phyloP scores from a whole-genome alignment of 305 asterid genomes.

The Withania somnifera region DNA sequence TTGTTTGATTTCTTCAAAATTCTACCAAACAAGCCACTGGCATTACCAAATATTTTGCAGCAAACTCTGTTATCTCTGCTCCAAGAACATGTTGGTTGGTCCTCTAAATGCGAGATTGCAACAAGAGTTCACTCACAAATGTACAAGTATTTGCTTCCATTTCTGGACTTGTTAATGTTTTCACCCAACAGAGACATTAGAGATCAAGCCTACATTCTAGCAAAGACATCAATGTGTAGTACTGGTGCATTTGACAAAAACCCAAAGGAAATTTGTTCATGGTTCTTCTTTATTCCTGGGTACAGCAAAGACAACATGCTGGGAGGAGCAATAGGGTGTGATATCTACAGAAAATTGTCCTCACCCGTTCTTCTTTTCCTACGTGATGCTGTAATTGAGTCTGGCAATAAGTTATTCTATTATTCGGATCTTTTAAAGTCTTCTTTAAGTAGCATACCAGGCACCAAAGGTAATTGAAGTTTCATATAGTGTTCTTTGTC shows the following conservation, averaged over 20 bases:
- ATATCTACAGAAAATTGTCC: slow-evolving; percentile 47
- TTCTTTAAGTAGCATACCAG: slow-evolving; percentile 25
- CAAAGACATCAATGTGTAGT: slow-evolving; percentile 76
- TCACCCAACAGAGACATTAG: slow-evolving; percentile 54
- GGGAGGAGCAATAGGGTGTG: slow-evolving; percentile 30
- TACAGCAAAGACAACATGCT: slow-evolving; percentile 17
- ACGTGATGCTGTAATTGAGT: slow-evolving; percentile 69
- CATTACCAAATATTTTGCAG: slow-evolving; percentile 56
- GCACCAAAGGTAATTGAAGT: slow-evolving; percentile 39
- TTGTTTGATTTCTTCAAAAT: slow-evolving; percentile 62
- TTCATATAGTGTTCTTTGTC: neutral
- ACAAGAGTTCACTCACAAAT: slow-evolving; percentile 48
- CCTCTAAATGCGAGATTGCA: slow-evolving; percentile 27
- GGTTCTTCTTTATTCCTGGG: slow-evolving; percentile 87
- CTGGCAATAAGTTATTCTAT: slow-evolving; percentile 62
- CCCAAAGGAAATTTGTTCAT: slow-evolving; percentile 48
- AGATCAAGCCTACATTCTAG: slow-evolving; percentile 69
- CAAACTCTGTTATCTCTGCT: slow-evolving; percentile 45
- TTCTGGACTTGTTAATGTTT: slow-evolving; percentile 43
- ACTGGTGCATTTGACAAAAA: slow-evolving; percentile 82
- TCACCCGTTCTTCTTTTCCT: slow-evolving; percentile 54
- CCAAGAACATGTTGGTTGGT: slow-evolving; percentile 48
- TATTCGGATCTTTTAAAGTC: slow-evolving; percentile 54
- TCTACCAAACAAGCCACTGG: slow-evolving; percentile 55
- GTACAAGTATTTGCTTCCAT: slow-evolving; percentile 59